Base-by-base conservation (phyloP, 2,329 filamentous ascomycete genomes). In the Fusarium sp. region DNA sequence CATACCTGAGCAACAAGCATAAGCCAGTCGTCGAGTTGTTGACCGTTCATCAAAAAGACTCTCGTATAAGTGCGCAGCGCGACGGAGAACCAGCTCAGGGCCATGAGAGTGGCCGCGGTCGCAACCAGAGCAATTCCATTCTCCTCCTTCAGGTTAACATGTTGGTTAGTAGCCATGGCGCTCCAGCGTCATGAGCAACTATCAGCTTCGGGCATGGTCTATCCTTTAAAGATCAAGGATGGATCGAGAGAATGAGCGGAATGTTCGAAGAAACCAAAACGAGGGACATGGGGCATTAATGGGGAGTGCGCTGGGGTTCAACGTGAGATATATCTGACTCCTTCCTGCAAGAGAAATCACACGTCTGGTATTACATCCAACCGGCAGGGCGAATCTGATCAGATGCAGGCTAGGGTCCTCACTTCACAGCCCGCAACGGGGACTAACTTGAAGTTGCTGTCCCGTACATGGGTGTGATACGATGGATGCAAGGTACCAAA, bases 1-100 rank as follows among this genome's bases (percentile, higher is more conserved):
- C 78, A 9, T 75, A 86, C 84, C 78, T 85, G 84, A 31, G 81
- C 80, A 59, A 81, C 69, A 43, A 86, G 66, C 84, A 87, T 87
- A 65, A 86, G 77, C 84, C 85, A 87, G 77, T 87, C 85, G 74
- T 87, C 85, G n/a, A 77, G 63, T 69, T 84, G 79, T 57, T 86
- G 84, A 52, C 77, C 77, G 38, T 81, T 83, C 63, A 81, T 84
- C 66, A 85, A 72, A 22, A 80, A 75, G 7, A 75, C 76, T 59
- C 83, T 78, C 14, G 83, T 83, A 72, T 84, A 85, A n/a, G 75
- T 79, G 57, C 83, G 78, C 43, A 85, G 72, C 15, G 75, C 72
- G 38, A 85, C 80, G 28, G 83, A 80, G 14, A 83, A 55, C 78
- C 81, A 84, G 48, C 78, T 83, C 18, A 84, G 63, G 18, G 66